phyloP scores from a whole-genome alignment of 2,329 filamentous ascomycete species.

The Aspergillus sp. region DNA sequence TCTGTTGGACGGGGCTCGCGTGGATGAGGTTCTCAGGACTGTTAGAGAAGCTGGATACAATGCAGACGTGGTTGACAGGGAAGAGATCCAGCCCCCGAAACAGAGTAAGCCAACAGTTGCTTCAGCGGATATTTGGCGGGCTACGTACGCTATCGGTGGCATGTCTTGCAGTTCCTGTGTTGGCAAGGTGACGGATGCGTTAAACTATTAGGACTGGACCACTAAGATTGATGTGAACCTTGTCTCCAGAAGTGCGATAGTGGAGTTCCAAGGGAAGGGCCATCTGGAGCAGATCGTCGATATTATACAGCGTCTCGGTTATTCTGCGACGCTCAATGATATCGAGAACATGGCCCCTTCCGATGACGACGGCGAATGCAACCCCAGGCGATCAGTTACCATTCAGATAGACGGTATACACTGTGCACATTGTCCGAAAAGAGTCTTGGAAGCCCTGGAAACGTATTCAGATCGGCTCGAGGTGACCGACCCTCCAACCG shows the following conservation, averaged over 20 bases:
- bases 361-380: slow-evolving; percentile 20
- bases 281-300: slow-evolving; percentile 42
- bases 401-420: slow-evolving; percentile 66
- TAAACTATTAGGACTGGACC: background rate
- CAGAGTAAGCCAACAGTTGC: too few species aligned
- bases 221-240: slow-evolving; percentile 36
- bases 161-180: too few species aligned
- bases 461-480: slow-evolving; percentile 42
- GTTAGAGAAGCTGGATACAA: slow-evolving; percentile 5
- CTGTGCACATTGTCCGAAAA: slow-evolving; percentile 62
- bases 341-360: slow-evolving; percentile 21
- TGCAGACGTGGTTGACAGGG: background rate
- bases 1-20: slow-evolving; percentile 5
- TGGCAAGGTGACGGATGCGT: too few species aligned
- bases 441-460: slow-evolving; percentile 30
- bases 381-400: slow-evolving; percentile 50
- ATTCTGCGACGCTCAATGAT: slow-evolving; percentile 55
- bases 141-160: too few species aligned
- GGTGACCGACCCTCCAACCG: slow-evolving; percentile 42
- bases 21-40: slow-evolving; percentile 6
- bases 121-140: too few species aligned
- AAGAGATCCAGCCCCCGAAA: background rate
- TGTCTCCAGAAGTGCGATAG: slow-evolving; percentile 43
- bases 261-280: slow-evolving; percentile 44
- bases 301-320: slow-evolving; percentile 55